Conservation (phyloP, 805 yeast species). For the Metschnikowia proteae region DNA sequence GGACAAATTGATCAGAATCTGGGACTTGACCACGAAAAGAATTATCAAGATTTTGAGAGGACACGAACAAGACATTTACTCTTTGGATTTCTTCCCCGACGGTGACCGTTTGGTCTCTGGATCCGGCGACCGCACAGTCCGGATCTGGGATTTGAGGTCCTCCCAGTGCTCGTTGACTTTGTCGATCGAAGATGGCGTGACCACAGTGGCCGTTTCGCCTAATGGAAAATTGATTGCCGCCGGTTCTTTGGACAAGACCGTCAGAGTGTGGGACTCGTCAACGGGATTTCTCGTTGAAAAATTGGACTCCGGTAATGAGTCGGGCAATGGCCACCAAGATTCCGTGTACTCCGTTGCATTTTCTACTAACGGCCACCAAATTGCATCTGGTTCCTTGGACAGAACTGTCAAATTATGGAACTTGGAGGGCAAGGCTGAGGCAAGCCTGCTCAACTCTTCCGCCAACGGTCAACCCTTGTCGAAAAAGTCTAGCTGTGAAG, state of each 20-base stretch:
- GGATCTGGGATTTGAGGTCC: constrained; percentile 91
- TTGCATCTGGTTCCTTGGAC: constrained; percentile 92
- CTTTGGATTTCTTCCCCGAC: constrained; percentile 90
- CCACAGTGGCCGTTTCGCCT: constrained; percentile 96
- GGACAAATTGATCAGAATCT: constrained; percentile 85
- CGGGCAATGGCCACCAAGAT: constrained; percentile 92
- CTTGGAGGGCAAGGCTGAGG: constrained; percentile 53
- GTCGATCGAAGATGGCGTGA: constrained; percentile 94
- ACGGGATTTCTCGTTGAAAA: constrained; percentile 90
- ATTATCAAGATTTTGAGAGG: constrained; percentile 85
- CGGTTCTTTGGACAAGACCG: constrained; percentile 92
- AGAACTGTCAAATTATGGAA: constrained; percentile 96
- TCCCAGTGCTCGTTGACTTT: constrained; percentile 87
- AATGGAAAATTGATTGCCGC: constrained; percentile 94
- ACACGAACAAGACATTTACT: constrained; percentile 96
- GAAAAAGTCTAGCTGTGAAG: constrained; percentile 66
- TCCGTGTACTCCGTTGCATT: constrained; percentile 94
- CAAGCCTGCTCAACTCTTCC: constrained; percentile 19
- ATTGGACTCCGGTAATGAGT: constrained; percentile 82
- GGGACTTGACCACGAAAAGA: constrained; percentile 87
- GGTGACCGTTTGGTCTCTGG: constrained; percentile 93
- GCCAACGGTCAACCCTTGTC: constrained; percentile 16
- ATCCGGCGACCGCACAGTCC: constrained; percentile 92
- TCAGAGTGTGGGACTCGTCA: constrained; percentile 93
- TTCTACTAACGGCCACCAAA: constrained; percentile 85